These are phyloP conservation scores for Zea mays DNA, from an alignment of 176 grass and related monocot species.

Conservation along the genomic window Zm-B73-REFERENCE-NAM-5.0 NC_050104.1:111761001-111761500, in stretches of 20 bases:
- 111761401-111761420: conserved; percentile 91
- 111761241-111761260: conserved; percentile 8
- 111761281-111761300: background rate
- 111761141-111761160: conserved; percentile 19
- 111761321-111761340: conserved; percentile 38
- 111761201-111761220: conserved; percentile 1
- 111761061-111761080: background rate
- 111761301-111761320: conserved; percentile 28
- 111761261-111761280: conserved; percentile 3
- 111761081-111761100: background rate
- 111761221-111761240: conserved; percentile 8
- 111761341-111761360: conserved; percentile 90
- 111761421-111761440: conserved; percentile 97
- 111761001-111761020: background rate
- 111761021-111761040: background rate
- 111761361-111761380: conserved; percentile 62
- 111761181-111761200: background rate
- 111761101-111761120: conserved; percentile 11
- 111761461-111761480: conserved; percentile 92
- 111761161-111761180: background rate
- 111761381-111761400: conserved; percentile 83
- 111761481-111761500: conserved; percentile 96
- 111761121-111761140: conserved; percentile 3
- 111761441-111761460: conserved; percentile 91
- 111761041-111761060: conserved; percentile 23